Percentiles rank a stretch among this genome's conserved stretches.
Conservation (phyloP, 148 eudicot species). For the Camellia japonica region DNA sequence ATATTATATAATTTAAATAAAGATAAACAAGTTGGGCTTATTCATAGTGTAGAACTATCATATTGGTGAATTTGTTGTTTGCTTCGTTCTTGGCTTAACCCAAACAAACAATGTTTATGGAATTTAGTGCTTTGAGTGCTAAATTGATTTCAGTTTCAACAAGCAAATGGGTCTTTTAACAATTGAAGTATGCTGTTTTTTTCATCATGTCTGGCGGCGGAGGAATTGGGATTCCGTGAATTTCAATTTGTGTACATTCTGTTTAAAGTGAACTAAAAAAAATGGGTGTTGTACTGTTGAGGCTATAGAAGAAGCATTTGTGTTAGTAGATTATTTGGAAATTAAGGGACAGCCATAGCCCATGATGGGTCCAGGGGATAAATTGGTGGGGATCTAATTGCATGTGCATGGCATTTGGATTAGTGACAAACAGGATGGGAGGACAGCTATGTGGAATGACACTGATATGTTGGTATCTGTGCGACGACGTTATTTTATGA, state of each 20-base stretch:
- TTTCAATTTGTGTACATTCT: neutral
- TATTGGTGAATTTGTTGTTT: too few species aligned
- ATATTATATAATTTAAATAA: too few species aligned
- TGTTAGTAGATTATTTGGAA: neutral
- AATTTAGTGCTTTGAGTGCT: neutral
- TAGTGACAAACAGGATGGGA: neutral
- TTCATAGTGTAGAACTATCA: too few species aligned
- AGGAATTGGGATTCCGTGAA: neutral
- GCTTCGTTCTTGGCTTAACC: neutral
- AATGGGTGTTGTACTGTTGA: neutral
- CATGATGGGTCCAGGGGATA: conserved; percentile 20
- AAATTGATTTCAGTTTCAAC: too few species aligned
- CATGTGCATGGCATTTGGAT: conserved; percentile 32
- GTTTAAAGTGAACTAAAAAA: neutral
- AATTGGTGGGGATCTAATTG: conserved; percentile 21
- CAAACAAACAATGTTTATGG: neutral
- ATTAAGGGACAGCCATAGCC: neutral
- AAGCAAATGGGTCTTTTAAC: too few species aligned
- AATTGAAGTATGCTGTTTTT: too few species aligned
- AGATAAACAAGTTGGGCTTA: too few species aligned
- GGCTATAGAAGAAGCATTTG: neutral
- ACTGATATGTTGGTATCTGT: conserved; percentile 7
- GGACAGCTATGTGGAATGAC: conserved; percentile 15
- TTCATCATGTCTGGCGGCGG: too few species aligned
- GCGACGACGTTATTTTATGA: neutral